A percentile compares a stretch with the other conserved stretches of the same genome.
phyloP scores from a whole-genome alignment of 345 rosid species.

The Erodium maritimum region DNA sequence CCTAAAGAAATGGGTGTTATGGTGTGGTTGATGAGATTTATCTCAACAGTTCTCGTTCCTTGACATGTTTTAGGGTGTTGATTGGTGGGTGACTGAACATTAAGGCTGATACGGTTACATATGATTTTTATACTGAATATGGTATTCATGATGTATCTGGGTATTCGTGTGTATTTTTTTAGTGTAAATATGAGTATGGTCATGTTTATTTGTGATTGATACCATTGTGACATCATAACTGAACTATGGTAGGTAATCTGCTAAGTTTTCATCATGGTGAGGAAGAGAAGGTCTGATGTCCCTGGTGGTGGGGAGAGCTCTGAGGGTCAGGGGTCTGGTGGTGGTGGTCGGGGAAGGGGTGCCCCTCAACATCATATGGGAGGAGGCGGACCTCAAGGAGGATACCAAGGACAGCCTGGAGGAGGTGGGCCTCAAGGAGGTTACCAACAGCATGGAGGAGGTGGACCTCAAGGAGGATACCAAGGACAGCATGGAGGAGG shows the following conservation, averaged over 20 bases:
- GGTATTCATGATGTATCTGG: no score
- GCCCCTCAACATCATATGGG: slow-evolving; percentile 2
- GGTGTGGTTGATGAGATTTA: background rate
- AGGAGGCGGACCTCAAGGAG: no score
- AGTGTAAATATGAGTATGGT: no score
- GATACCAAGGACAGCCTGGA: slow-evolving; percentile 7
- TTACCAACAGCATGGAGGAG: no score
- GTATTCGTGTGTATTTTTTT: no score
- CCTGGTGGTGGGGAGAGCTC: slow-evolving; percentile 54
- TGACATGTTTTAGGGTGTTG: background rate
- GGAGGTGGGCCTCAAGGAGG: background rate
- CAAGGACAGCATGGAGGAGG: slow-evolving; percentile 13
- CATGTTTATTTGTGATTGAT: no score
- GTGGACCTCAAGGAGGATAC: slow-evolving; percentile 15
- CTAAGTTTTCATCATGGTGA: slow-evolving; percentile 43
- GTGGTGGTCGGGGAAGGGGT: slow-evolving; percentile 32
- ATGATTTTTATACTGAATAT: no score
- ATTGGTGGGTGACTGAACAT: background rate
- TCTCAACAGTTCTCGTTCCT: no score
- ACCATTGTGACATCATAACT: no score
- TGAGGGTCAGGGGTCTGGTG: slow-evolving; percentile 37
- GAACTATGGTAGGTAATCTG: background rate
- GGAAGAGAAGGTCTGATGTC: slow-evolving; percentile 61
- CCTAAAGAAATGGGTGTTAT: background rate
- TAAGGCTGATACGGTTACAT: no score